Evolutionary conservation across 495 filamentous ascomycete genomes (phyloP).

Genomic region (Wilcoxina mikolae): DNA sequence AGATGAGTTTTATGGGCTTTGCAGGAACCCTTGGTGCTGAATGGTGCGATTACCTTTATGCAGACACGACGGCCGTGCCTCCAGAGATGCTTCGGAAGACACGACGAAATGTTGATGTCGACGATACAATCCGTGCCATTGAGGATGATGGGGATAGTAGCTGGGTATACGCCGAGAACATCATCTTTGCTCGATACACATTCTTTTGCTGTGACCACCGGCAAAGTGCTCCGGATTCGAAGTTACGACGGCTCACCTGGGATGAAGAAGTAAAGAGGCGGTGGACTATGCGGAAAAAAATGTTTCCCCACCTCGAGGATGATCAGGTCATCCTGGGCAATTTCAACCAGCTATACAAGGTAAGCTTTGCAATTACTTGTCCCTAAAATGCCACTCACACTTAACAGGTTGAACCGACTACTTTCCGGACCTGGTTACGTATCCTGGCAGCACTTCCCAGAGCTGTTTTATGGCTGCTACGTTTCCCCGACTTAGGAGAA

Average conservation of each 20-base stretch:
- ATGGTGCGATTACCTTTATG: constrained; percentile 96
- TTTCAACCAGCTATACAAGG: constrained; percentile 99
- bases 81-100: constrained; percentile 63
- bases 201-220: constrained; percentile 99
- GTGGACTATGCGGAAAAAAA: constrained; percentile 88
- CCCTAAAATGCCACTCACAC: constrained; percentile 1
- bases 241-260: constrained; percentile 55
- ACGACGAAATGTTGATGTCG: constrained; percentile 55
- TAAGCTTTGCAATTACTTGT: constrained; percentile 28
- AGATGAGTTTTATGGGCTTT: constrained; percentile 99
- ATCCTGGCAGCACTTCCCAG: constrained; percentile 79
- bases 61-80: constrained; percentile 78
- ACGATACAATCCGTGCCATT: constrained; percentile 31
- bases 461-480: constrained; percentile 85
- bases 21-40: constrained; percentile 91
- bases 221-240: constrained; percentile 70
- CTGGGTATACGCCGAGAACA: constrained; percentile 96
- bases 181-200: constrained; percentile 85
- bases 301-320: constrained; percentile 74
- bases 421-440: constrained; percentile 90
- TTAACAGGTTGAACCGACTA: constrained; percentile 83
- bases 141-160: constrained; percentile 40
- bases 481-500: constrained; percentile 90
- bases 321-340: constrained; percentile 88
- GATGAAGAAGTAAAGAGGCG: constrained; percentile 67